Percentiles rank a stretch among this genome's conserved stretches.
These are phyloP conservation scores for Camillea tinctor DNA, from an alignment of 2,329 filamentous ascomycete genomes.

Conservation along the genomic window DNA sequence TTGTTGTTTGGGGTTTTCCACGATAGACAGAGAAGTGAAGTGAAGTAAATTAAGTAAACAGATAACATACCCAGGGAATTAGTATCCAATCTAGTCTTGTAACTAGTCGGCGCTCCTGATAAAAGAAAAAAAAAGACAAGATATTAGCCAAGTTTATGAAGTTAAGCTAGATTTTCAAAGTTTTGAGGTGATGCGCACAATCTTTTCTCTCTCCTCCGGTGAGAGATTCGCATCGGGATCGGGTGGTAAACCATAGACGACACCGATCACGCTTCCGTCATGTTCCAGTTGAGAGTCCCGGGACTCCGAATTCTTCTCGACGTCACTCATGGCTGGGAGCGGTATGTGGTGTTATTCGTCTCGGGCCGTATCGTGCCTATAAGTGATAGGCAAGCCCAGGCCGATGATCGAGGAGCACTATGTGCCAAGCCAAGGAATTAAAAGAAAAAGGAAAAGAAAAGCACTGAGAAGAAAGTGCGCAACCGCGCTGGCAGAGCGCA, in stretches of 20 bases:
- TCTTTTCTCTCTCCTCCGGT: slow-evolving; percentile 52
- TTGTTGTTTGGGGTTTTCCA: too few relatives aligned
- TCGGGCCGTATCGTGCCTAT: background rate
- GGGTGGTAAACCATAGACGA: slow-evolving; percentile 22
- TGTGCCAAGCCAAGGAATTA: background rate
- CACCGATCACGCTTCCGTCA: slow-evolving; percentile 11
- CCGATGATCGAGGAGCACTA: background rate
- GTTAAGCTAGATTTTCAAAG: background rate
- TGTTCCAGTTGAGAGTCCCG: slow-evolving; percentile 20
- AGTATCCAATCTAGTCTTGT: slow-evolving; percentile 34
- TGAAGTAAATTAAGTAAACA: slow-evolving; percentile 26
- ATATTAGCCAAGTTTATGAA: slow-evolving; percentile 6
- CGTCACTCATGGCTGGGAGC: slow-evolving; percentile 26
- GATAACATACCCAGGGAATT: slow-evolving; percentile 35
- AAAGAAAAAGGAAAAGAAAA: background rate
- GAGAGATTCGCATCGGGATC: slow-evolving; percentile 60
- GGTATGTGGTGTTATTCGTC: background rate
- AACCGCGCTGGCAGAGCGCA: background rate
- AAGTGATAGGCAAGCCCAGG: background rate
- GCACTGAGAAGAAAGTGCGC: background rate
- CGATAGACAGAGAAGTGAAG: too few relatives aligned
- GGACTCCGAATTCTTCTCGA: slow-evolving; percentile 27
- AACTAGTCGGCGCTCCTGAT: slow-evolving; percentile 33
- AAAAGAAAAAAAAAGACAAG: background rate
- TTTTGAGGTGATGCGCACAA: slow-evolving; percentile 43